Percentiles rank a stretch among this genome's conserved stretches.
Conservation (phyloP, 2,329 filamentous ascomycete genomes). For the Ascomycota sp. region DNA sequence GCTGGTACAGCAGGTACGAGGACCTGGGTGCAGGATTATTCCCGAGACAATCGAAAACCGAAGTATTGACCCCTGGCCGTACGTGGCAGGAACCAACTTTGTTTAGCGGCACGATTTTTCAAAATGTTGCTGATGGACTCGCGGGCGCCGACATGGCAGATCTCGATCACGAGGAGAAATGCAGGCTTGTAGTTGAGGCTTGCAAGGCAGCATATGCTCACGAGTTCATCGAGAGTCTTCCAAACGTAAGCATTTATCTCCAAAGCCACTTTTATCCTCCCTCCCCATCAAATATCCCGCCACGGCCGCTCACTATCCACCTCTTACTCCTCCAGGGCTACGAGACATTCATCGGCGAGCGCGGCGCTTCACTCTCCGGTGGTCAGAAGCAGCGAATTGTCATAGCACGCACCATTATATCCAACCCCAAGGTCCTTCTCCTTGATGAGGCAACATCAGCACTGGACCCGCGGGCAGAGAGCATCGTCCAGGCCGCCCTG, state of each 20-base stretch:
- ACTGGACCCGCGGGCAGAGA: slow-evolving; percentile 21
- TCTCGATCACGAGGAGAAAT: slow-evolving; percentile 19
- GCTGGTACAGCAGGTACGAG: slow-evolving; percentile 21
- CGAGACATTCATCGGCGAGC: slow-evolving; percentile 38
- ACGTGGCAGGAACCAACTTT: slow-evolving; percentile 24
- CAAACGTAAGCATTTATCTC: slow-evolving; percentile 8
- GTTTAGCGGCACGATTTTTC: slow-evolving; percentile 27
- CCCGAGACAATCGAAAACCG: too few relatives aligned
- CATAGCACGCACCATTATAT: slow-evolving; percentile 43
- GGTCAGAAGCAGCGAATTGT: slow-evolving; percentile 45
- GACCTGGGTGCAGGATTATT: too few relatives aligned
- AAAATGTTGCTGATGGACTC: slow-evolving; percentile 29
- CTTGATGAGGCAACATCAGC: slow-evolving; percentile 49
- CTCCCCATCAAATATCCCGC: background rate
- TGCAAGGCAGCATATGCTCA: slow-evolving; percentile 28
- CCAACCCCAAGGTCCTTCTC: slow-evolving; percentile 38
- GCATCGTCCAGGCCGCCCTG: slow-evolving; percentile 32
- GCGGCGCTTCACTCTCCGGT: slow-evolving; percentile 40
- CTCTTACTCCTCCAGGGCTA: slow-evolving; percentile 21
- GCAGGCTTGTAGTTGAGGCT: slow-evolving; percentile 21
- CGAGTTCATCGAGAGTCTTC: slow-evolving; percentile 28
- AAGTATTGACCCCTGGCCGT: too few relatives aligned
- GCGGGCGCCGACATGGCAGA: slow-evolving; percentile 14
- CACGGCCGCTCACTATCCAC: too few relatives aligned
- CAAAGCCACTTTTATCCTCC: background rate